Percentiles rank a stretch among this genome's conserved stretches.
Conservation (phyloP, 2,329 filamentous ascomycete genomes). For the Calonectria hongkongensis region DNA sequence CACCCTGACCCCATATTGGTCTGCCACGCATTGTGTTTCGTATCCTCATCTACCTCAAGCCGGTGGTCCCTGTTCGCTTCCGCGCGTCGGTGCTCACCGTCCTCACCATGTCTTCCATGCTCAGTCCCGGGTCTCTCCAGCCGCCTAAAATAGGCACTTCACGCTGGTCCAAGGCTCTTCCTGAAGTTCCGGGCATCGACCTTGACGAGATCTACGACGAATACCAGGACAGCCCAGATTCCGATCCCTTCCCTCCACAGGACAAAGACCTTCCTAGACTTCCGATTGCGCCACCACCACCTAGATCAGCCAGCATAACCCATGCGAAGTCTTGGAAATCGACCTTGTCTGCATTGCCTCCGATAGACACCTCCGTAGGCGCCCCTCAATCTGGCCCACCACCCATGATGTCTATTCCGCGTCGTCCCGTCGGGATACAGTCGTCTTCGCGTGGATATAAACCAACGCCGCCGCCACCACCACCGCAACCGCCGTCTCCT, state of each 20-base stretch:
- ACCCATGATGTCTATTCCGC: slow-evolving; percentile 52
- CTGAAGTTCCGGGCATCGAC: slow-evolving; percentile 65
- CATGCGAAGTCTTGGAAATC: slow-evolving; percentile 48
- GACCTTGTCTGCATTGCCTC: slow-evolving; percentile 51
- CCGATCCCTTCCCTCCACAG: slow-evolving; percentile 44
- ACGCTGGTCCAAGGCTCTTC: slow-evolving; percentile 76
- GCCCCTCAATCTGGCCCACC: slow-evolving; percentile 47
- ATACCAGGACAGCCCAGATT: slow-evolving; percentile 44
- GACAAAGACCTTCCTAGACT: slow-evolving; percentile 51
- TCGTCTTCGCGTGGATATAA: slow-evolving; percentile 38
- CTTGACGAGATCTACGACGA: slow-evolving; percentile 48
- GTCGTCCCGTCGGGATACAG: slow-evolving; percentile 51
- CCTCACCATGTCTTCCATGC: slow-evolving; percentile 50
- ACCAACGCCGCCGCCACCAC: slow-evolving; percentile 41
- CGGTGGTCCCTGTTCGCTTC: slow-evolving; percentile 41
- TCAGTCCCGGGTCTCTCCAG: slow-evolving; percentile 50
- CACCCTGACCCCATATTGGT: slow-evolving; percentile 16
- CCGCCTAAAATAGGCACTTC: slow-evolving; percentile 66
- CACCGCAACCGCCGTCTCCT: slow-evolving; percentile 49
- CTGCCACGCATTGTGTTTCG: slow-evolving; percentile 53
- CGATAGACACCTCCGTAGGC: slow-evolving; percentile 47
- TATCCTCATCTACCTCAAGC: slow-evolving; percentile 51
- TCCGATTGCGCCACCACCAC: slow-evolving; percentile 50
- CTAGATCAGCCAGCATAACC: slow-evolving; percentile 51
- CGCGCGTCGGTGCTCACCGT: slow-evolving; percentile 39